Evolutionary conservation across 108 stramenopile species (phyloP).

Genomic region (Cyclostephanos tholiformis): DNA sequence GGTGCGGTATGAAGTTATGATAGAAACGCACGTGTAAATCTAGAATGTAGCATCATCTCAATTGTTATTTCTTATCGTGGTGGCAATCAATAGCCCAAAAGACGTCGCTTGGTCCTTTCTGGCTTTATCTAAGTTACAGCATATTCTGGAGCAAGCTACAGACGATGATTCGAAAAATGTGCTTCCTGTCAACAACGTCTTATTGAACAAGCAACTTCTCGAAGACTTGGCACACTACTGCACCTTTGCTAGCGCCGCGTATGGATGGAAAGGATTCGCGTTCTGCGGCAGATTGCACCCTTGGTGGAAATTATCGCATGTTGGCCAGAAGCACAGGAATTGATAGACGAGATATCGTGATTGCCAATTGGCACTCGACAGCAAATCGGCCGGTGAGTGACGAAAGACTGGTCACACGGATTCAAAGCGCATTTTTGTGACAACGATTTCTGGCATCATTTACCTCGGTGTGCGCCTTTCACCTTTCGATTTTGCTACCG

Average conservation of each 20-base stretch:
- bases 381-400: constrained; percentile 56
- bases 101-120: constrained; percentile 48
- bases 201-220: constrained; percentile 48
- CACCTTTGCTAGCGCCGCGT: constrained; percentile 63
- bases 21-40: not conserved
- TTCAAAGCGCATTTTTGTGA: not conserved
- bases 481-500: not conserved
- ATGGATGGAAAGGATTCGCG: constrained; percentile 75
- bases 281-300: constrained; percentile 56
- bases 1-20: constrained; percentile 4
- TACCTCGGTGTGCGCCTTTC: not conserved
- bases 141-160: constrained; percentile 32
- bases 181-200: not conserved
- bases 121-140: constrained; percentile 51
- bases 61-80: not conserved
- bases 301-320: constrained; percentile 52
- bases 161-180: constrained; percentile 22
- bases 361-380: constrained; percentile 56
- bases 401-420: constrained; percentile 3
- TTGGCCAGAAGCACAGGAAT: constrained; percentile 57
- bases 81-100: constrained; percentile 24
- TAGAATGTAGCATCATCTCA: not conserved
- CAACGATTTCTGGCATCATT: not conserved
- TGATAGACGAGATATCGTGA: constrained; percentile 48
- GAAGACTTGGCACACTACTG: constrained; percentile 65